Percentiles rank a stretch among this genome's conserved stretches.
Evolutionary conservation across 441 rosid genomes (phyloP).

Genomic region (Euphorbia celastroides): DNA sequence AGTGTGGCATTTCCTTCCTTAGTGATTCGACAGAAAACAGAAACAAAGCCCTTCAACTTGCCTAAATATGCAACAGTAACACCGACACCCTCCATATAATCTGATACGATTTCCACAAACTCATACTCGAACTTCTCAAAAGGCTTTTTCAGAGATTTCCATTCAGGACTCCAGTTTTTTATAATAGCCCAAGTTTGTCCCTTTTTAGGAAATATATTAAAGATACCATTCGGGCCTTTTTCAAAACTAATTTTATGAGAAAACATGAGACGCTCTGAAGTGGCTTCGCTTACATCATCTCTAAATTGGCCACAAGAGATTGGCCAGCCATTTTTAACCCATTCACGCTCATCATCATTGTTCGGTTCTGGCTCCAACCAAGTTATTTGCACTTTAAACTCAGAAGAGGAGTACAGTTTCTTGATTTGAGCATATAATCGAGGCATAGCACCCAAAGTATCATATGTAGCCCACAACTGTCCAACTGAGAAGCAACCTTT

Average conservation of each 20-base stretch:
- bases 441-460: slow-evolving; percentile 56
- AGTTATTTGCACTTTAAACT: slow-evolving; percentile 42
- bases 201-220: slow-evolving; percentile 51
- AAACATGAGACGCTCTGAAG: slow-evolving; percentile 42
- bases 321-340: slow-evolving; percentile 42
- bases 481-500: slow-evolving; percentile 39
- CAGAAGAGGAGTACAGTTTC: slow-evolving; percentile 29
- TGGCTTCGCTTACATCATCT: slow-evolving; percentile 33
- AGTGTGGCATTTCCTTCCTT: slow-evolving; percentile 23
- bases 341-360: slow-evolving; percentile 34
- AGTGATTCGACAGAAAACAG: slow-evolving; percentile 38
- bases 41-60: slow-evolving; percentile 65
- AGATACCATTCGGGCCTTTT: slow-evolving; percentile 20
- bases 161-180: slow-evolving; percentile 58
- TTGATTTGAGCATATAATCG: slow-evolving; percentile 60
- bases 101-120: slow-evolving; percentile 67
- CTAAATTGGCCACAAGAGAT: slow-evolving; percentile 56
- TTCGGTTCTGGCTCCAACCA: slow-evolving; percentile 61
- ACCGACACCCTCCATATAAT: slow-evolving; percentile 33
- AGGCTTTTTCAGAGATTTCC: slow-evolving; percentile 33
- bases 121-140: slow-evolving; percentile 55
- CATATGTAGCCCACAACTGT: slow-evolving; percentile 61
- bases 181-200: slow-evolving; percentile 88
- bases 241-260: slow-evolving; percentile 48
- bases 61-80: slow-evolving; percentile 47